Evolutionary conservation across 2,329 filamentous ascomycete species (phyloP), one percentile per base, ranked within the genome.

Genomic region (Talaromyces marneffei): DNA sequence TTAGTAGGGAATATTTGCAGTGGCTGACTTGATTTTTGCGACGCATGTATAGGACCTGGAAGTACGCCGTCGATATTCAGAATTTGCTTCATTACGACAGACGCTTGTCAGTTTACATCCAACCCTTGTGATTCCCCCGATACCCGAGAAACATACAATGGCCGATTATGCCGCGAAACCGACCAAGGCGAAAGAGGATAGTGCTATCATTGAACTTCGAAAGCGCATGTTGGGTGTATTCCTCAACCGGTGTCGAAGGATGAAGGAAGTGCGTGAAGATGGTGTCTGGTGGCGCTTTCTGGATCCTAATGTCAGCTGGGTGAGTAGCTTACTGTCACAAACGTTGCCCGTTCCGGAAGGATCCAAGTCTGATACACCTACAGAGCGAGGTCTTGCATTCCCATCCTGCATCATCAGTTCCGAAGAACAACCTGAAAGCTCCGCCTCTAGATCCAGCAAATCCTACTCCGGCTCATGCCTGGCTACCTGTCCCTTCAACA

Each of bases 121-220:
- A 7, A 99, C 94, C 0, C 83, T 99, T 44, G 90, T 99, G 69
- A 90, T 99, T 57, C 95, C 94, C 7, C 94, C 94, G 2, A 99
- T 99, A 70, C 94, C 94, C 23, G 95, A 99, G 78, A 99, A 99
- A 77, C 94, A 99, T 75, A 94, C 92, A 50, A 96, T 99, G 89
- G 93, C 93, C 64, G 94, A 99, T 75, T 99, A 99, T 72, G 94
- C 94, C 16, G 92, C 95, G 29, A 97, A 96, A 69, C 94, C 95
- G 1, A 99, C 94, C 39, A 97, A 93, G 70, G 95, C 95, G 18
- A 99, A 97, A 75, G 93, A 99, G 75, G 95, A 99, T 73, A 88
- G 92, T 62, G 90, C 93, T 63, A 99, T 97, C 50, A 99, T 99
- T 65, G 94, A 99, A 72, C 80, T 97, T 66, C 86, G 94, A 63